Evolutionary conservation across 2,329 filamentous ascomycete species (phyloP).

Genomic region (Alternaria sp.): DNA sequence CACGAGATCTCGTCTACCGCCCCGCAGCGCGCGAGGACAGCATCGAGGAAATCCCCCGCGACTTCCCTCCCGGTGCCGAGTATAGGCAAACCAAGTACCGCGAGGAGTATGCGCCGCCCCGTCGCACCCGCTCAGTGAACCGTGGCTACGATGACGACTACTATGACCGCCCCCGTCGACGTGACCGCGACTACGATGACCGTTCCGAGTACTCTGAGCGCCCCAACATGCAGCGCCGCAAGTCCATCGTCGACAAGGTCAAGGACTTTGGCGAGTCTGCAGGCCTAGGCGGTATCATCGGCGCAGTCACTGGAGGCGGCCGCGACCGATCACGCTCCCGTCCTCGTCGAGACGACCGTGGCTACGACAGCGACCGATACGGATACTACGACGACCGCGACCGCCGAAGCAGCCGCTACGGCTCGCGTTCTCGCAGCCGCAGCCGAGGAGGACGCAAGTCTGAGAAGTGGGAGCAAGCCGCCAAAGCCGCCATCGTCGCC

Average conservation of each 20-base stretch:
- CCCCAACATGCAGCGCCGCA: conserved; percentile 59
- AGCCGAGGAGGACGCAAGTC: conserved; percentile 63
- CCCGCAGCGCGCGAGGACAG: conserved; percentile 71
- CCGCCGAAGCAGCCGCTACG: conserved; percentile 57
- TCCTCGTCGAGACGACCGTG: conserved; percentile 55
- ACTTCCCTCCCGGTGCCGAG: conserved; percentile 75
- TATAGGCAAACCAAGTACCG: conserved; percentile 58
- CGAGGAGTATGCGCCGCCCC: conserved; percentile 61
- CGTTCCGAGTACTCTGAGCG: conserved; percentile 55
- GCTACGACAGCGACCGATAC: conserved; percentile 55
- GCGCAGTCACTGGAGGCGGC: conserved; percentile 63
- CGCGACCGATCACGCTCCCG: conserved; percentile 63
- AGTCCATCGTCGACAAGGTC: conserved; percentile 65
- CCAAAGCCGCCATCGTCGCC: conserved; percentile 88
- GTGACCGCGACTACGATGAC: conserved; percentile 60
- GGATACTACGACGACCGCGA: conserved; percentile 31
- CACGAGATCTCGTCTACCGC: conserved; percentile 61
- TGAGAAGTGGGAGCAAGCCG: conserved; percentile 73
- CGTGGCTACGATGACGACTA: conserved; percentile 65
- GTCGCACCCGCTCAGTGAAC: conserved; percentile 72
- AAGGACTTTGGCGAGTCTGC: conserved; percentile 66
- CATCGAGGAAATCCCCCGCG: conserved; percentile 84
- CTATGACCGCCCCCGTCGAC: conserved; percentile 48
- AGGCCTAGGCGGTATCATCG: conserved; percentile 65
- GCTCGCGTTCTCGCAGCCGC: conserved; percentile 62